These are phyloP conservation scores for Polygonum aviculare DNA, from an alignment of 148 eudicot species.

Conservation along the genomic window DNA sequence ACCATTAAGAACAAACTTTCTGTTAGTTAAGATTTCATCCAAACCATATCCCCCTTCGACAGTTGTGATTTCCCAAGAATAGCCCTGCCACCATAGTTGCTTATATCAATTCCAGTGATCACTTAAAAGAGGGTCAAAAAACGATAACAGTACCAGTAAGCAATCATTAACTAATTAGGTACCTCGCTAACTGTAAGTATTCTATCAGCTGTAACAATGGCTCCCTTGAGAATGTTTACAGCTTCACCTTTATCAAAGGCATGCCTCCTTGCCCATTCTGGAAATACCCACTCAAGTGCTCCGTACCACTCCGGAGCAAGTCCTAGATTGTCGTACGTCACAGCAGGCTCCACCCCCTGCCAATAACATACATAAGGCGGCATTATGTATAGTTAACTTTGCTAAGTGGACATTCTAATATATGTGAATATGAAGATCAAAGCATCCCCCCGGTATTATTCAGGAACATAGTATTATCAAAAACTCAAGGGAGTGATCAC, in stretches of 20 bases:
- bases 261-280: slow-evolving; percentile 96
- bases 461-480: too few species aligned
- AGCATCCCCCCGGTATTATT: too few species aligned
- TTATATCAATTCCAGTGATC: not conserved
- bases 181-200: slow-evolving; percentile 97
- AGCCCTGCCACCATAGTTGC: slow-evolving; percentile 48
- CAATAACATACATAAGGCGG: slow-evolving; percentile 16
- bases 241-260: slow-evolving; percentile 96
- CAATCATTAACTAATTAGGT: not conserved
- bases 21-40: slow-evolving; percentile 57
- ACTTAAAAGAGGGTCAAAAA: not conserved
- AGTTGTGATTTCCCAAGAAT: slow-evolving; percentile 93
- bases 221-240: slow-evolving; percentile 86
- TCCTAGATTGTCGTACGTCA: slow-evolving; percentile 69
- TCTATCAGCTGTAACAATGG: slow-evolving; percentile 83
- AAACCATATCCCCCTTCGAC: slow-evolving; percentile 94
- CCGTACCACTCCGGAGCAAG: slow-evolving; percentile 91
- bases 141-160: slow-evolving; percentile 7
- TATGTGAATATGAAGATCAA: too few species aligned
- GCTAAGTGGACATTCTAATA: too few species aligned
- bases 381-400: not conserved
- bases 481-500: not conserved
- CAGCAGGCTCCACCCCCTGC: slow-evolving; percentile 92
- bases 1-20: slow-evolving; percentile 81
- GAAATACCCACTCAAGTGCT: slow-evolving; percentile 87